Evolutionary conservation across 2,329 filamentous ascomycete species (phyloP).

Genomic region (Berkeleyomyces basicola): DNA sequence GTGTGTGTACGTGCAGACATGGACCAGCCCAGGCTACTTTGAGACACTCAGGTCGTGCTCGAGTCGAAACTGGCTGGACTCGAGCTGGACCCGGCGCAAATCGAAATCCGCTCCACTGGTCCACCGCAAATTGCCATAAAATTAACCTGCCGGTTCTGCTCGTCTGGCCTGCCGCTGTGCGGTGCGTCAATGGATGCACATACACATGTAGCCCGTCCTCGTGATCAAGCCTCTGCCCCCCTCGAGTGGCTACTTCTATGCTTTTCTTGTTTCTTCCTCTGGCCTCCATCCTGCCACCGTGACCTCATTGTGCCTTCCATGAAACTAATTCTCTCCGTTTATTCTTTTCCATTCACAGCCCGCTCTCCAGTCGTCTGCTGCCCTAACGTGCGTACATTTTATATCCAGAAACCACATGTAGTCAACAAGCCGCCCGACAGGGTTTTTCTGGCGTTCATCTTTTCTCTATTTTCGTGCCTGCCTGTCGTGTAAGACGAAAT

Average conservation of each 20-base stretch:
- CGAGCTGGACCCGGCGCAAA: not conserved
- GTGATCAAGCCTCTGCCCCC: not conserved
- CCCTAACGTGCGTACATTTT: not conserved
- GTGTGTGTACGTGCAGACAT: not conserved
- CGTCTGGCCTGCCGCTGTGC: not conserved
- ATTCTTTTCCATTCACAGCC: not conserved
- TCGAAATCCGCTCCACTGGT: not conserved
- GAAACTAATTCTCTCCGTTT: not conserved
- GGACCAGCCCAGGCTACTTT: not conserved
- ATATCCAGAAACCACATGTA: not conserved
- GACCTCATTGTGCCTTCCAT: not conserved
- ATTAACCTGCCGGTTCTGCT: not conserved
- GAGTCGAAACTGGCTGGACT: not conserved
- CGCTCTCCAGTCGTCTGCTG: not conserved
- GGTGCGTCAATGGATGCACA: no score
- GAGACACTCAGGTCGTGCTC: not conserved
- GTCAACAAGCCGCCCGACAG: not conserved
- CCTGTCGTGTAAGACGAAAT: not conserved
- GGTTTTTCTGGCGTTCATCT: not conserved
- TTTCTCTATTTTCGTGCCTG: not conserved
- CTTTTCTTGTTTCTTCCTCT: not conserved
- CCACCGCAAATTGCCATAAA: not conserved
- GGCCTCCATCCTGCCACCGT: not conserved
- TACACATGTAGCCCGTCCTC: not conserved
- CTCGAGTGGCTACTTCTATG: no score